Percentiles rank a stretch among this genome's conserved stretches.
Evolutionary conservation across 768 basidiomycete genomes (phyloP).

Genomic region (Tricholoma saponaceum): DNA sequence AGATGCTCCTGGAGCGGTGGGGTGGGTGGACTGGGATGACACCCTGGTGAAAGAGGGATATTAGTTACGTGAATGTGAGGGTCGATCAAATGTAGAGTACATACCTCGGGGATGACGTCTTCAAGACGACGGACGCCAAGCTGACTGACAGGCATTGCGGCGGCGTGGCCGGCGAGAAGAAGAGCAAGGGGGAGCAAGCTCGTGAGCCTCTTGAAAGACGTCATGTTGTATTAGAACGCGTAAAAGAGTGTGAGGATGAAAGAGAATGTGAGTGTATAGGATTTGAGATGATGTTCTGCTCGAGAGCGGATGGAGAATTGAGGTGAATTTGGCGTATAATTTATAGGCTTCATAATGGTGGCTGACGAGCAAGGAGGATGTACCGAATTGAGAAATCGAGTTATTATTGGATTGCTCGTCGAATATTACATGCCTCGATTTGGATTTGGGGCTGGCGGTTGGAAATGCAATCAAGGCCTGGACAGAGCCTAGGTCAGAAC

Average conservation of each 20-base stretch:
- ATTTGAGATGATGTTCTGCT: neutral
- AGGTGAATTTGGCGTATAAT: neutral
- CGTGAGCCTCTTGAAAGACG: neutral
- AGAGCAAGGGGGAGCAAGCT: neutral
- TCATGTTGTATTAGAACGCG: neutral
- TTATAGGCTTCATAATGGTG: no score
- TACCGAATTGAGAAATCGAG: neutral
- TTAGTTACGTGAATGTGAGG: neutral
- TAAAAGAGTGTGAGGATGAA: neutral
- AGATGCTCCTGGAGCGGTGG: neutral
- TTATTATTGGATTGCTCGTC: neutral
- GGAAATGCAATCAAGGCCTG: neutral
- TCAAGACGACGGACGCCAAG: neutral
- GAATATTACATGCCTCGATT: neutral
- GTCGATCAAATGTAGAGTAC: neutral
- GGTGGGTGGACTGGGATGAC: neutral
- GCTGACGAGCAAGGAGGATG: neutral
- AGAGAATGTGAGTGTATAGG: neutral
- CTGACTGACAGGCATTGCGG: neutral
- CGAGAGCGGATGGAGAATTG: neutral
- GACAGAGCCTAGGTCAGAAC: neutral
- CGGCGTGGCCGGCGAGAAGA: neutral
- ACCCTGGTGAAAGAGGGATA: neutral
- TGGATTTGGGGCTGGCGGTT: neutral
- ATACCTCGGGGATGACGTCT: no score